Base-by-base conservation (phyloP, 306 rosid genomes). In the Cicer chorassanicum region DNA sequence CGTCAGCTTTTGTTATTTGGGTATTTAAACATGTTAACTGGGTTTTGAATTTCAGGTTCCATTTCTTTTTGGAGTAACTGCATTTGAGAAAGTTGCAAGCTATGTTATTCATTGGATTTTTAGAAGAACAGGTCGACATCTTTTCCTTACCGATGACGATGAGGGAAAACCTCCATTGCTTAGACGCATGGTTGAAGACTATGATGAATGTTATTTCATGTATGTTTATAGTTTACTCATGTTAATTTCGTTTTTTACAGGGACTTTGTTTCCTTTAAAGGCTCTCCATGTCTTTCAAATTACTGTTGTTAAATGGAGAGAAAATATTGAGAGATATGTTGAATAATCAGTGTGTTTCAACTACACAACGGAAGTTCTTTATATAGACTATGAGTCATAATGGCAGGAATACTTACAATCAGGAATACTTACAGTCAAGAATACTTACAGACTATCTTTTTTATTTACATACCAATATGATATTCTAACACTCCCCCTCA, bases 111-210 rank as follows among this genome's bases (percentile, higher is more conserved):
- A 95, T 87, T 92, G 69, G 83, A 90, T 95, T 78, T 91, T 95
- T 84, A 92, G 92, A 89, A 89, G 99, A 86, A 95, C 99, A 0
- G 99, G 99, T n/a, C 87, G 86, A 56, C 99, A 95, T 87, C 93
- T 95, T 73, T 95, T 95, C 84, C 92, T 95, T 19, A 89, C 86
- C 34, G 98, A 95, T 62, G 80, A 68, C 41, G 98, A 90, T 59
- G 84, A 85, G 78, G 93, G 98, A 83, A 92, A 89, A 85, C 91
- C 91, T 69, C 99, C 99, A 42, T 74, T 95, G 88, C 97, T 95
- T 84, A 80, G 86, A 77, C 90, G 98, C 77, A 82, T 95, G 99
- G 70, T 95, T 76, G 82, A 89, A 84, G 99, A 95, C 77, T 65
- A 41, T 10, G 92, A 69, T 45, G 90, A 73, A 43, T 86, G 71